These are phyloP conservation scores for Reticulascus tulasneorum DNA, from an alignment of 2,329 filamentous ascomycete species.

Conservation along the genomic window DNA sequence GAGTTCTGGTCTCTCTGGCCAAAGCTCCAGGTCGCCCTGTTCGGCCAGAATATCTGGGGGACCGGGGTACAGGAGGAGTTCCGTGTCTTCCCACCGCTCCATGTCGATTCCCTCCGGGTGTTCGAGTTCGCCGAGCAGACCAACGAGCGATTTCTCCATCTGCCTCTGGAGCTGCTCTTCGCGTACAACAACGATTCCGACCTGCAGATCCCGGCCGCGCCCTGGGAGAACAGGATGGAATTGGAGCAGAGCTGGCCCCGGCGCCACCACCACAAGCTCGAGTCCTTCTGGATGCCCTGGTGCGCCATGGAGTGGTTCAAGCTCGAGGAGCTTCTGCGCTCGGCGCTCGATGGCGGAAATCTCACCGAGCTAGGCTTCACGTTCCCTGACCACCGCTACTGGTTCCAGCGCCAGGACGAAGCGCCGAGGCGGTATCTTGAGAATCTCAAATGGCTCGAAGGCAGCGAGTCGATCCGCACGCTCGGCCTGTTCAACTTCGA, in stretches of 20 bases:
- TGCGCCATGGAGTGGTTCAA: not conserved
- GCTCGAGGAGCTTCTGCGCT: not conserved
- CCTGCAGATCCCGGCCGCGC: not conserved
- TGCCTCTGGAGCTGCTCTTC: constrained; percentile 15
- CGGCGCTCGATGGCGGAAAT: not conserved
- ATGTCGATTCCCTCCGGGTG: constrained; percentile 18
- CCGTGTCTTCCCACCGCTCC: constrained; percentile 13
- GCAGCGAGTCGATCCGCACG: constrained; percentile 25
- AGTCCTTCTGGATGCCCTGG: constrained; percentile 13
- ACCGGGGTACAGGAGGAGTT: constrained; percentile 12
- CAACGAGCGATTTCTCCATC: constrained; percentile 26
- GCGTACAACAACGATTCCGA: constrained; percentile 10
- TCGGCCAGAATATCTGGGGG: constrained; percentile 15
- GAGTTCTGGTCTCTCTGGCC: constrained; percentile 22
- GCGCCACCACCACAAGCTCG: constrained; percentile 12
- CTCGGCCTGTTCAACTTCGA: constrained; percentile 31
- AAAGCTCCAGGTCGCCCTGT: constrained; percentile 24
- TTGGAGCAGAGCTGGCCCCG: too few species aligned
- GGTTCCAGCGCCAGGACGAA: too few species aligned
- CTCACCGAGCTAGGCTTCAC: constrained; percentile 3
- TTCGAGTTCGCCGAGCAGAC: constrained; percentile 22
- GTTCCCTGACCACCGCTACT: too few species aligned
- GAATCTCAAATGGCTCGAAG: constrained; percentile 31
- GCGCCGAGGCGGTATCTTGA: not conserved
- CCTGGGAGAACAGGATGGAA: constrained; percentile 4